Evolutionary conservation across 768 basidiomycete genomes (phyloP).

Genomic region (Tylopilus subfusipes): DNA sequence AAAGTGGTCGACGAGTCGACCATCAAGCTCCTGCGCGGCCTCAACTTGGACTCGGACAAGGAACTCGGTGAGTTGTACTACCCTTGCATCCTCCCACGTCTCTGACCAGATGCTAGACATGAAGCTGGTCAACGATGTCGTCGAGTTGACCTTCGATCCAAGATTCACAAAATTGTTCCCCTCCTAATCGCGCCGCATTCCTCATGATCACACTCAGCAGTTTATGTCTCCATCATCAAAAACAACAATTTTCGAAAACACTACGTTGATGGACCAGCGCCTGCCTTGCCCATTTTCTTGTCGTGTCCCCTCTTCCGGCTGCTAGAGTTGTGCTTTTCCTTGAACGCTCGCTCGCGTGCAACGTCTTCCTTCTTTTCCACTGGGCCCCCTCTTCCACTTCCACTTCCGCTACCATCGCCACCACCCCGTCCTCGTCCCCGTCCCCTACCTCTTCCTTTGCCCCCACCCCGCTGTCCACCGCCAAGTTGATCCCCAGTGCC

Average conservation of each 20-base stretch:
- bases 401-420: constrained; percentile 32
- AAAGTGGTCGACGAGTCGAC: constrained; percentile 51
- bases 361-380: constrained; percentile 37
- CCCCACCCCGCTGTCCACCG: constrained; percentile 14
- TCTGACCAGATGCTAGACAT: constrained; percentile 40
- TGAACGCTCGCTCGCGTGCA: constrained; percentile 62
- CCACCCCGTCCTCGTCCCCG: constrained; percentile 42
- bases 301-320: constrained; percentile 82
- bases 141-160: constrained; percentile 58
- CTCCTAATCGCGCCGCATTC: constrained; percentile 4
- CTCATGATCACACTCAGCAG: neutral
- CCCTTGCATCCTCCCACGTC: neutral
- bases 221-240: neutral
- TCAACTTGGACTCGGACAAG: constrained; percentile 50
- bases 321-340: constrained; percentile 79
- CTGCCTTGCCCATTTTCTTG: constrained; percentile 77
- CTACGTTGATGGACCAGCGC: constrained; percentile 36
- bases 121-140: constrained; percentile 57
- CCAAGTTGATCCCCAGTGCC: constrained; percentile 1
- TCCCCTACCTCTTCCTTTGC: constrained; percentile 33
- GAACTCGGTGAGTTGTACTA: constrained; percentile 52
- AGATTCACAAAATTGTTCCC: constrained; percentile 53
- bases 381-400: constrained; percentile 31
- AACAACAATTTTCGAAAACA: neutral
- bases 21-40: constrained; percentile 49